These are phyloP conservation scores for Phytophthora sp. DNA, from an alignment of 352 stramenopile species.

Conservation along the genomic window DNA sequence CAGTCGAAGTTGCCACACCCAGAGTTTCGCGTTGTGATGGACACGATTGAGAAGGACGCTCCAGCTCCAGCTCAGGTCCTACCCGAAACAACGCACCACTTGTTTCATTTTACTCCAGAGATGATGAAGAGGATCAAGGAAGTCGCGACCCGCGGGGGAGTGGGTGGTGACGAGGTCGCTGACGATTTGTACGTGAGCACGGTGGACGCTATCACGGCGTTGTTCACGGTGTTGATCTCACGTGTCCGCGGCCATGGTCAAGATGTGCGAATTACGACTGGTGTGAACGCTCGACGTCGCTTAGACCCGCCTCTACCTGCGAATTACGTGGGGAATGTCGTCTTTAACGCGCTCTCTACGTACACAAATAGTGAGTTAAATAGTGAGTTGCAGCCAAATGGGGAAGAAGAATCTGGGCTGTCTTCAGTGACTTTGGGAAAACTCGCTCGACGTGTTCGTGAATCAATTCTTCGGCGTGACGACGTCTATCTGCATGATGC, in stretches of 20 bases:
- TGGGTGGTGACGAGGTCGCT: background rate
- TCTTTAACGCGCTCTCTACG: constrained; percentile 57
- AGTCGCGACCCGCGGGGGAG: constrained; percentile 10
- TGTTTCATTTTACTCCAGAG: constrained; percentile 52
- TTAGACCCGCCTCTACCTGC: constrained; percentile 47
- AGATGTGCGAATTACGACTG: constrained; percentile 54
- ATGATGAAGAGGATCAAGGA: constrained; percentile 57
- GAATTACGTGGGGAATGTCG: constrained; percentile 59
- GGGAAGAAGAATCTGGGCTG: background rate
- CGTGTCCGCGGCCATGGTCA: constrained; percentile 49
- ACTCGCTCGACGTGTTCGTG: constrained; percentile 47
- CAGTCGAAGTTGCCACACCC: constrained; percentile 40
- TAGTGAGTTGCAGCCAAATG: constrained; percentile 9
- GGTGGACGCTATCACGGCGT: constrained; percentile 53
- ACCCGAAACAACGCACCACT: constrained; percentile 42
- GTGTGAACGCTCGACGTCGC: constrained; percentile 53
- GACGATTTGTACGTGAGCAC: constrained; percentile 52
- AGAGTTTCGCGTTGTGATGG: constrained; percentile 44
- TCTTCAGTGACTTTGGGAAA: constrained; percentile 22
- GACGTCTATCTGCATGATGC: constrained; percentile 53
- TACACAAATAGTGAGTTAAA: constrained; percentile 29
- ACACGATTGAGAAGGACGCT: background rate
- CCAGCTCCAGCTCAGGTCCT: constrained; percentile 1
- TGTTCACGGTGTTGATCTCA: constrained; percentile 60
- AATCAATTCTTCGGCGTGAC: constrained; percentile 48